These are phyloP conservation scores for Lactifluus hygrophoroides DNA, from an alignment of 768 basidiomycete genomes.

Conservation along the genomic window DNA sequence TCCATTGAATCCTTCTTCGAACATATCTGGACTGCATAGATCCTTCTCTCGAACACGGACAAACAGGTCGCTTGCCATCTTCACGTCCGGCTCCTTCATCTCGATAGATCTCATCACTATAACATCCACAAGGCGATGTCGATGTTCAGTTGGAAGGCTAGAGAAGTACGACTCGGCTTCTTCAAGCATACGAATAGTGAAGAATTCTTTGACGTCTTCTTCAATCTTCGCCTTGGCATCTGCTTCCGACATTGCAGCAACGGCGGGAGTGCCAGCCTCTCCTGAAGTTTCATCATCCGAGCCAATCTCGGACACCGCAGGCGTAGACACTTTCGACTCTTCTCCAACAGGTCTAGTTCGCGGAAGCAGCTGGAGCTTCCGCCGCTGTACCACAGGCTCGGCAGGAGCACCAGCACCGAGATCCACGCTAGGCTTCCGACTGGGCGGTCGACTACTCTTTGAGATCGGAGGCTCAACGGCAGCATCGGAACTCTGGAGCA, in stretches of 20 bases:
- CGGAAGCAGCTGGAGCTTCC: slow-evolving; percentile 65
- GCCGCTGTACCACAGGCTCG: slow-evolving; percentile 49
- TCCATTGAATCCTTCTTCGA: slow-evolving; percentile 84
- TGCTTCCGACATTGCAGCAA: slow-evolving; percentile 49
- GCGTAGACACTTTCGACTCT: slow-evolving; percentile 31
- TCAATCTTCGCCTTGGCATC: slow-evolving; percentile 68
- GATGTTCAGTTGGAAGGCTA: slow-evolving; percentile 56
- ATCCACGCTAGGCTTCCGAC: slow-evolving; percentile 45
- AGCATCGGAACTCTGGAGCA: slow-evolving; percentile 60
- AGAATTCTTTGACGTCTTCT: slow-evolving; percentile 83
- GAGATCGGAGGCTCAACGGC: slow-evolving; percentile 36
- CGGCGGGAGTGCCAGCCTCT: slow-evolving; percentile 22
- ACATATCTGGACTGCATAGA: slow-evolving; percentile 46
- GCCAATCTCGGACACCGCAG: slow-evolving; percentile 41
- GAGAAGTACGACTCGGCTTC: slow-evolving; percentile 87
- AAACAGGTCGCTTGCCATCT: slow-evolving; percentile 73
- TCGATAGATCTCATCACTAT: slow-evolving; percentile 69
- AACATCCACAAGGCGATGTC: slow-evolving; percentile 61
- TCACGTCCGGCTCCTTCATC: slow-evolving; percentile 72
- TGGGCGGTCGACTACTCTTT: slow-evolving; percentile 46
- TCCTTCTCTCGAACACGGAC: slow-evolving; percentile 48
- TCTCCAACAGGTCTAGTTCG: slow-evolving; percentile 61
- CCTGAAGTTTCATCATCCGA: slow-evolving; percentile 40
- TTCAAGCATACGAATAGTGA: slow-evolving; percentile 69
- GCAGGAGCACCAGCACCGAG: slow-evolving; percentile 37